Base-by-base conservation (phyloP, 2,329 filamentous ascomycete genomes). In the Monilinia vaccinii-corymbosi region DNA sequence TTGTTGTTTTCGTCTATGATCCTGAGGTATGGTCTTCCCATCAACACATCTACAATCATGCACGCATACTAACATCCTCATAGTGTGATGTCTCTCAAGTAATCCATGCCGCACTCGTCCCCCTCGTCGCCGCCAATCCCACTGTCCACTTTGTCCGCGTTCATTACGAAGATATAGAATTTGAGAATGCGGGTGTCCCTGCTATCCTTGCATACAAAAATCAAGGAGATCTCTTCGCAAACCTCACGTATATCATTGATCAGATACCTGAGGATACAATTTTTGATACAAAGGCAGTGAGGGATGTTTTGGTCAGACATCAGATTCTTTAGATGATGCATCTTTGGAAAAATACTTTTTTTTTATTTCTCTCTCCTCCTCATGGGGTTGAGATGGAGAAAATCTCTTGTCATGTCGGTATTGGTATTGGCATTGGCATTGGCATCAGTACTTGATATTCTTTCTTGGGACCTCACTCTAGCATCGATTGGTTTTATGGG, bases 1-100 rank as follows among this genome's bases (percentile, higher is more conserved):
- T 97, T 2, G 88, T 97, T 2, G 94, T 99, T 32, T 95, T 93
- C 75, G 91, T 99, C 65, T 94, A 91, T 73, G 91, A 97, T 71
- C 82, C 89, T 63, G 82, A 88, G 78, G 91, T 96, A 82, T 72
- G 84, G 75, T 55, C 56, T 2, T 44, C 46, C 9, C 10, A 21
- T 50, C 5, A 10, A 21, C 38, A 13, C 4, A 9, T 23, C n/a
- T 44, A 1, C 40, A 44, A 14, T 9, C 28, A 21, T 16, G 31
- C 13, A 44, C 31, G n/a, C n/a, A 52, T 64, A 57, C 65, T 69
- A 64, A 71, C 67, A 65, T 23, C 2, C 13, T 4, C 31, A 50
- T 65, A 96, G 89, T 95, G 88, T 62, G 81, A 87, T 60, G 86
- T 93, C 65, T 95, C 89, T 50, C 77, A 81, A 46, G 81, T 90